Conservation (phyloP, 169 alveolate species). For the Eimeria tenella region DNA sequence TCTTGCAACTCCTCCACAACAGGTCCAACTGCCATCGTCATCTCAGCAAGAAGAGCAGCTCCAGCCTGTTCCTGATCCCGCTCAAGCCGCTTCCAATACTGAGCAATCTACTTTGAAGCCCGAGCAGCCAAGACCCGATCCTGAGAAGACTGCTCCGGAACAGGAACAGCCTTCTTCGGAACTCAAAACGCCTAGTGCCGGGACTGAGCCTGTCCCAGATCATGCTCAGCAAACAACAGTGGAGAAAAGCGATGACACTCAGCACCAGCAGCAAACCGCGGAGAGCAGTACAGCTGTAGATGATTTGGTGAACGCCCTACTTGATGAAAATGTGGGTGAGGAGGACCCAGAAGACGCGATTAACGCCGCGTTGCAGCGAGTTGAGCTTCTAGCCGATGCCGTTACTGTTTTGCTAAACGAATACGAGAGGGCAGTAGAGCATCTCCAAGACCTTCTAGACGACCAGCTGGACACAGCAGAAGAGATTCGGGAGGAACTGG, state of each 20-base stretch:
- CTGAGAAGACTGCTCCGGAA: neutral
- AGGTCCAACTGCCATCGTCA: neutral
- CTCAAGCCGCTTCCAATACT: neutral
- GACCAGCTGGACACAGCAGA: conserved; percentile 59
- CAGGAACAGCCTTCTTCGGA: neutral
- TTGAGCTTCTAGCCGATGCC: conserved; percentile 65
- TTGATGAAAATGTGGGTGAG: neutral
- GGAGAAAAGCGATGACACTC: neutral
- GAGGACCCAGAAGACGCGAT: conserved; percentile 40
- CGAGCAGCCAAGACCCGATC: neutral
- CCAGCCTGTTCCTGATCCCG: neutral
- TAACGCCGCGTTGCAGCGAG: conserved; percentile 39
- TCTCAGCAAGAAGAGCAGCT: neutral
- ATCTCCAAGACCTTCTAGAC: conserved; percentile 41
- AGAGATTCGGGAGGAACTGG: conserved; percentile 47
- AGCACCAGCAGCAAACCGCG: conserved; percentile 16
- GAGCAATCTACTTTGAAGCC: neutral
- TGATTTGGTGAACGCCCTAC: neutral
- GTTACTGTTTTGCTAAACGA: conserved; percentile 63
- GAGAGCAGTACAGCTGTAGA: neutral
- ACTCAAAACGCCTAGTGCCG: neutral
- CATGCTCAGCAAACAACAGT: neutral
- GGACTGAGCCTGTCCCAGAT: neutral
- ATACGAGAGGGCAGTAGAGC: conserved; percentile 56
- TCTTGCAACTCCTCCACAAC: neutral